phyloP scores from a whole-genome alignment of 805 yeast genomes.

The Lipomyces chichibuensis region DNA sequence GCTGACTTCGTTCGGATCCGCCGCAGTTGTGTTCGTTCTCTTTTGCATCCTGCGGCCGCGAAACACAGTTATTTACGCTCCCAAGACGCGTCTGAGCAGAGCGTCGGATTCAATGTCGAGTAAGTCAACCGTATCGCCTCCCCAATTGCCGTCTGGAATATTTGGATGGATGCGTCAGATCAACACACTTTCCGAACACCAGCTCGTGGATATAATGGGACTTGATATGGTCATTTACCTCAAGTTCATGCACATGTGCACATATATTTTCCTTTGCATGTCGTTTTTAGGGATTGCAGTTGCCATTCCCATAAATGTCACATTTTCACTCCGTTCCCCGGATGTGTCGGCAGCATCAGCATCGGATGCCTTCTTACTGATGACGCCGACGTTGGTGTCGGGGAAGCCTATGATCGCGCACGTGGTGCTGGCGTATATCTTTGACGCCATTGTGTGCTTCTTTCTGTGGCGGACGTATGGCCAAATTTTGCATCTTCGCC shows the following conservation, averaged over 20 bases:
- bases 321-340: conserved; percentile 38
- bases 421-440: conserved; percentile 43
- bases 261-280: conserved; percentile 41
- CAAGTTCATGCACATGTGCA: conserved; percentile 42
- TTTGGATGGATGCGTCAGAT: conserved; percentile 39
- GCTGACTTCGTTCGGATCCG: conserved; percentile 44
- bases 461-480: conserved; percentile 41
- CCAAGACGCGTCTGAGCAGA: conserved; percentile 34
- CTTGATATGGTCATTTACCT: conserved; percentile 46
- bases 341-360: conserved; percentile 34
- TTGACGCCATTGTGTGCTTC: conserved; percentile 39
- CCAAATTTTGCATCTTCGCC: conserved; percentile 39
- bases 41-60: conserved; percentile 44
- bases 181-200: conserved; percentile 36
- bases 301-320: conserved; percentile 46
- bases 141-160: conserved; percentile 29
- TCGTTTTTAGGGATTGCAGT: conserved; percentile 43
- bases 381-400: conserved; percentile 45
- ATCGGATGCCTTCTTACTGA: conserved; percentile 43
- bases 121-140: conserved; percentile 32
- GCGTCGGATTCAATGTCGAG: conserved; percentile 3
- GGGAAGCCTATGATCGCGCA: conserved; percentile 44
- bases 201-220: conserved; percentile 41
- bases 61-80: conserved; percentile 43
- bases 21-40: conserved; percentile 36